Percentiles rank a stretch among this genome's conserved stretches.
Evolutionary conservation across 2,329 filamentous ascomycete species (phyloP).

Genomic region (Colletotrichum brevisporum): DNA sequence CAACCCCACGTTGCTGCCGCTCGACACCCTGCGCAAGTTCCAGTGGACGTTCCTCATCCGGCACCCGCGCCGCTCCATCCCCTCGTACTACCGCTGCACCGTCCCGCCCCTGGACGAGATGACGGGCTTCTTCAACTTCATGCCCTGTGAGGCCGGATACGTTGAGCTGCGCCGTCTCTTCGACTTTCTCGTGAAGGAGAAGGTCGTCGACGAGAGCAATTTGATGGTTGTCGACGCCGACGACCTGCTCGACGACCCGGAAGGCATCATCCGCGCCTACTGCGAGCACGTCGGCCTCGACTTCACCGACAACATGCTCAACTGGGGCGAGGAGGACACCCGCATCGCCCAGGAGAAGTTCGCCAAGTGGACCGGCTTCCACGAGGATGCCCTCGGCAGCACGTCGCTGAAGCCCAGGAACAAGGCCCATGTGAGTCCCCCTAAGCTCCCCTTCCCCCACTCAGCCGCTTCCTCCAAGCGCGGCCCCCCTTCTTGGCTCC

Average conservation of each 20-base stretch:
- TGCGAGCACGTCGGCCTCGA: constrained; percentile 86
- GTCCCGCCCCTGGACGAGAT: constrained; percentile 85
- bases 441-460: constrained; percentile 15
- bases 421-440: constrained; percentile 69
- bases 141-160: constrained; percentile 91
- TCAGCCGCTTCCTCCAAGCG: neutral
- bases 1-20: constrained; percentile 90
- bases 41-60: constrained; percentile 98
- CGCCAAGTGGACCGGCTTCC: constrained; percentile 97
- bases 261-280: constrained; percentile 81
- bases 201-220: constrained; percentile 78
- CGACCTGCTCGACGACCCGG: constrained; percentile 89
- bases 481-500: constrained; percentile 27
- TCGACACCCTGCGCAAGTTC: constrained; percentile 80
- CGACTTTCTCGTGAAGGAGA: constrained; percentile 81
- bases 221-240: constrained; percentile 95
- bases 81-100: constrained; percentile 95
- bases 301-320: constrained; percentile 83
- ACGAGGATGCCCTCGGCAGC: constrained; percentile 93
- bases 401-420: constrained; percentile 79
- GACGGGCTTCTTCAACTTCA: constrained; percentile 90
- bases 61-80: constrained; percentile 91
- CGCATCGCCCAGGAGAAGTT: constrained; percentile 82
- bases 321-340: constrained; percentile 84
- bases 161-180: constrained; percentile 88